Base-by-base conservation (phyloP, 129 eudicot species). In the Chrysanthemum makinoi region DNA sequence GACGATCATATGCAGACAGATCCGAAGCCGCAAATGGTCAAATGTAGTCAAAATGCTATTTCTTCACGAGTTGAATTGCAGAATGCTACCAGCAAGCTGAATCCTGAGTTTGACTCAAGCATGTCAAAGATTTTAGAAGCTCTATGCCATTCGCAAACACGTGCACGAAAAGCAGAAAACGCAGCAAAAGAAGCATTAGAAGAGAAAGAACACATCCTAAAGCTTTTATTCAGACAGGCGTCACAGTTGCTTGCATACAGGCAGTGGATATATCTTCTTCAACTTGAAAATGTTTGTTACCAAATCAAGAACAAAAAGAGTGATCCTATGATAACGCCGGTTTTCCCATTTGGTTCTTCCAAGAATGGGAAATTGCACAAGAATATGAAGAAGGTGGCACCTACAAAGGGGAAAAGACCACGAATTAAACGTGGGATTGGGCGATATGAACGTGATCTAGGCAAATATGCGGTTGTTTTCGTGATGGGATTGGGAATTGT, bases 81-180 rank as follows among this genome's bases (percentile, higher is more conserved):
- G 18, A 62, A 8, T 10, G 70, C 30, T 62, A 51, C 60, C 5
- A 50, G 68, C 73, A 75, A 43, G 60, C 75, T 56, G 28, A 17
- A n/a, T 17, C 16, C 28, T 52, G 87, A 75, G 49, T 57, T 14
- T 39, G 97, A 85, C 52, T 60, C 79, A 28, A 58, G 81, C 77
- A 91, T 78, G 58, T 77, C 83, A 44, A 78, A 78, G 80, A 82
- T 93, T 51, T 62, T 93, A 12, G 92, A 93, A 80, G 98, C 98
- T 20, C 82, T 93, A 2, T 79, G 87, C 7, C 98, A 89, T 79
- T 87, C 98, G 47, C 98, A 93, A 79, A 89, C 98, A 6, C 96
- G 98, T 39, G 98, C 98, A 50, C 68, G 98, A 75, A 87, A 85
- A 82, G 98, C 98, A 0, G 98, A 93, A 66, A 75, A 73, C 16